A percentile compares a stretch with the other conserved stretches of the same genome.
These are phyloP conservation scores for Talaromyces nanjingensis DNA, from an alignment of 495 filamentous ascomycete species.

Conservation along the genomic window DNA sequence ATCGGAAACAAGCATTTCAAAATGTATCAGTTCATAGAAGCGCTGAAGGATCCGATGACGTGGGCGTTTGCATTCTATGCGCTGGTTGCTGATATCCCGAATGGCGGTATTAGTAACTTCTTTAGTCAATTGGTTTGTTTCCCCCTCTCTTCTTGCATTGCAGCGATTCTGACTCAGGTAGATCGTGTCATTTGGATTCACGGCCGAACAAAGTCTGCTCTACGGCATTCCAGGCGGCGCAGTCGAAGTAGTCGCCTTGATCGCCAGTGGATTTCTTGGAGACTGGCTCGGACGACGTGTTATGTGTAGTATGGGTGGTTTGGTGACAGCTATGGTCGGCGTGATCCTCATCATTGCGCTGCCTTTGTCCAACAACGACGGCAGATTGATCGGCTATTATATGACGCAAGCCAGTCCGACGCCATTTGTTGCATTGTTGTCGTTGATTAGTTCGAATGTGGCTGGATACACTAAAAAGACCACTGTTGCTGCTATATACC, in stretches of 20 bases:
- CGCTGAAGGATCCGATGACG: constrained; percentile 52
- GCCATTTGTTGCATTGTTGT: constrained; percentile 34
- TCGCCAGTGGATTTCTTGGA: constrained; percentile 53
- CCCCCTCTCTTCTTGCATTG: constrained; percentile 31
- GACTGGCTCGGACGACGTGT: constrained; percentile 52
- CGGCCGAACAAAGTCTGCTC: constrained; percentile 53
- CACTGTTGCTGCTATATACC: constrained; percentile 60
- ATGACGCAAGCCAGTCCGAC: constrained; percentile 53
- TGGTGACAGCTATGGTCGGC: constrained; percentile 37
- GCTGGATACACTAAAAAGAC: constrained; percentile 74
- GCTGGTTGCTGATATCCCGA: constrained; percentile 55
- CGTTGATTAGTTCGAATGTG: constrained; percentile 58
- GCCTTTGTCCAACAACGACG: constrained; percentile 49
- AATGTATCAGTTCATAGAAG: constrained; percentile 53
- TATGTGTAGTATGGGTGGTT: constrained; percentile 32
- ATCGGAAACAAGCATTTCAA: constrained; percentile 67
- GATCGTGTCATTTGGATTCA: constrained; percentile 42
- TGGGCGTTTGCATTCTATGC: constrained; percentile 62
- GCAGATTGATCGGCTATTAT: constrained; percentile 58
- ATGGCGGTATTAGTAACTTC: constrained; percentile 65
- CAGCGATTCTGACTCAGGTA: constrained; percentile 9
- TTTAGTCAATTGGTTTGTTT: constrained; percentile 52
- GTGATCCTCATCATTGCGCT: constrained; percentile 61
- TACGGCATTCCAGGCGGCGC: constrained; percentile 61
- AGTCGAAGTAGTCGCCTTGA: constrained; percentile 55